Percentiles rank a stretch among this genome's conserved stretches.
Conservation (phyloP, 306 rosid genomes). For the Acacia confusa region DNA sequence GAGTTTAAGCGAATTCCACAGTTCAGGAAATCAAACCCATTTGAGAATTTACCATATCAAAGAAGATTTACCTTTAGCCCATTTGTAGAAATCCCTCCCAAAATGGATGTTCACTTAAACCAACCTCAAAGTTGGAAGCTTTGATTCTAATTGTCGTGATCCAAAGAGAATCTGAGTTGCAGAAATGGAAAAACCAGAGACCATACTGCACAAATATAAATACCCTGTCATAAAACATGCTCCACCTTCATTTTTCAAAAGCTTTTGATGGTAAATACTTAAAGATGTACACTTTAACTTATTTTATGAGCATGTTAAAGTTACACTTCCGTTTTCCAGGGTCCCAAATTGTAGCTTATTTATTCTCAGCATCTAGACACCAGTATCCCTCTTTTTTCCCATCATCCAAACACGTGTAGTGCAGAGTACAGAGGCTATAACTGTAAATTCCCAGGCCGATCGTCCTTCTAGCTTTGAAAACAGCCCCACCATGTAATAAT, state of each 20-base stretch:
- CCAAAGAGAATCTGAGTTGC: constrained; percentile 3
- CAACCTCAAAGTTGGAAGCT: not conserved
- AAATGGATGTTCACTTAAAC: constrained; percentile 34
- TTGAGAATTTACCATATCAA: constrained; percentile 1
- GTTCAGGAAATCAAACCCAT: constrained; percentile 10
- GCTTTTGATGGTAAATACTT: not conserved
- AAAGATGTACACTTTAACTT: not conserved
- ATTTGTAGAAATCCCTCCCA: constrained; percentile 2
- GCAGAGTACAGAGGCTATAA: constrained; percentile 6
- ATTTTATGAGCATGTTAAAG: not conserved
- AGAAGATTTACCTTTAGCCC: constrained; percentile 25
- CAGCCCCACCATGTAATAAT: constrained; percentile 30
- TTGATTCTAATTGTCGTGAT: constrained; percentile 14
- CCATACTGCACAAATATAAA: constrained; percentile 11
- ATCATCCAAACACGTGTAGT: constrained; percentile 42
- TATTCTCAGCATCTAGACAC: not conserved
- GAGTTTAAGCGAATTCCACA: not conserved
- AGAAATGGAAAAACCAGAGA: constrained; percentile 18
- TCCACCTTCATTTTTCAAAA: not conserved
- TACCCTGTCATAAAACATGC: constrained; percentile 18
- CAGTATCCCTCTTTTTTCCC: not conserved
- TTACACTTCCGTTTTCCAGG: not conserved
- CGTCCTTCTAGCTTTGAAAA: constrained; percentile 26
- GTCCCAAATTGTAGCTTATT: not conserved
- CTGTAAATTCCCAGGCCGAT: constrained; percentile 32